phyloP scores from a whole-genome alignment of 2,329 filamentous ascomycete species.

The Xylariaceae sp. region DNA sequence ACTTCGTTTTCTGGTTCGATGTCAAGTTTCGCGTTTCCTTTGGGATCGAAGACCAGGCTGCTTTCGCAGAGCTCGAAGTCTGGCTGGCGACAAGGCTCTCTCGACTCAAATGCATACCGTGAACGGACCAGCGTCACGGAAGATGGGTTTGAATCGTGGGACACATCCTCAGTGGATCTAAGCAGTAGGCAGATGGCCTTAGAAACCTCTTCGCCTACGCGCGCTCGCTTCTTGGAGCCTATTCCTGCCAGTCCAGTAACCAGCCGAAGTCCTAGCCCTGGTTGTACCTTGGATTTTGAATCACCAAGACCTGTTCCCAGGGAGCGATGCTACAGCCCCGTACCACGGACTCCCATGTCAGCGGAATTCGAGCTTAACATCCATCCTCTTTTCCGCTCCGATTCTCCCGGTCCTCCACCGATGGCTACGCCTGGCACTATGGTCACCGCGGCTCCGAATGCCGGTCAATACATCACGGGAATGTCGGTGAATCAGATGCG shows the following conservation, averaged over 20 bases:
- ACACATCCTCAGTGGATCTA: constrained; percentile 62
- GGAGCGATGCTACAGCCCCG: constrained; percentile 50
- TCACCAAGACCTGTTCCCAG: constrained; percentile 42
- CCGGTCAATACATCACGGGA: constrained; percentile 58
- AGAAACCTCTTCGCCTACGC: constrained; percentile 42
- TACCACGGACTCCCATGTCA: constrained; percentile 34
- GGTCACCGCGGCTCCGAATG: constrained; percentile 64
- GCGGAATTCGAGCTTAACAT: constrained; percentile 60
- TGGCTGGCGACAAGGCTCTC: constrained; percentile 41
- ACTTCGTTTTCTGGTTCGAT: constrained; percentile 46
- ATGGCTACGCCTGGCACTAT: constrained; percentile 63
- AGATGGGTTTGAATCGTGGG: constrained; percentile 72
- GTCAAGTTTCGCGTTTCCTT: constrained; percentile 47
- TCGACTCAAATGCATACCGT: constrained; percentile 40
- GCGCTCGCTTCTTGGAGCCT: constrained; percentile 57
- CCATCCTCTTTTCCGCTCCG: constrained; percentile 70
- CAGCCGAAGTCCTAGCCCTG: constrained; percentile 61
- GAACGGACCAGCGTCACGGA: constrained; percentile 38
- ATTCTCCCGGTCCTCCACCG: constrained; percentile 63
- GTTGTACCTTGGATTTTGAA: constrained; percentile 52
- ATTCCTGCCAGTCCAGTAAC: constrained; percentile 62
- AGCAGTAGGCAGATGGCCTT: constrained; percentile 55
- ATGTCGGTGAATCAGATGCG: constrained; percentile 50
- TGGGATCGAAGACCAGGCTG: constrained; percentile 52
- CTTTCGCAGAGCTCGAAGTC: constrained; percentile 40